phyloP scores from a whole-genome alignment of 2,329 filamentous ascomycete genomes.

The Chrysosporium keratinophilum region DNA sequence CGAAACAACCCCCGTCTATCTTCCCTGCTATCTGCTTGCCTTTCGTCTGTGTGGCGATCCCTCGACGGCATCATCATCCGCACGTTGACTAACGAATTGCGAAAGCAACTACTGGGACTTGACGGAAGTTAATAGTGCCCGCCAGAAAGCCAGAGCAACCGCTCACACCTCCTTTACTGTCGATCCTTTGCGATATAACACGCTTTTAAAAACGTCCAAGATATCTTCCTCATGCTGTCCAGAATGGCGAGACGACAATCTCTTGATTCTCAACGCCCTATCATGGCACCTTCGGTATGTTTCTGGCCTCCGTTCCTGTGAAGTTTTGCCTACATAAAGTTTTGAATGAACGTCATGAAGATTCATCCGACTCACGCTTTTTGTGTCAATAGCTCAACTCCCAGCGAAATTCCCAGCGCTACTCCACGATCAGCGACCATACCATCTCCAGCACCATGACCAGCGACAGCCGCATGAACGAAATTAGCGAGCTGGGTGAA shows the following conservation, averaged over 20 bases:
- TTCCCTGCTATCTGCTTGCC: background rate
- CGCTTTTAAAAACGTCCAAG: background rate
- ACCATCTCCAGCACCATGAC: slow-evolving; percentile 33
- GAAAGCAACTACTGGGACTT: background rate
- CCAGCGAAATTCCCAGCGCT: slow-evolving; percentile 44
- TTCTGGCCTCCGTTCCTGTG: slow-evolving; percentile 6
- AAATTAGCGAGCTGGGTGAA: slow-evolving; percentile 66
- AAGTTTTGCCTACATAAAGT: background rate
- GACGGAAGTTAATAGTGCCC: background rate
- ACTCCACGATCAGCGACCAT: slow-evolving; percentile 44
- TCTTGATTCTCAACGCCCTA: slow-evolving; percentile 46
- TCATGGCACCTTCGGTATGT: slow-evolving; percentile 46
- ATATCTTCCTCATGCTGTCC: slow-evolving; percentile 23
- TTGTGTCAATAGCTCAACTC: slow-evolving; percentile 28
- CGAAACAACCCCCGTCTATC: background rate
- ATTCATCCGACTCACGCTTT: background rate
- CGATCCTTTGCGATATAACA: background rate
- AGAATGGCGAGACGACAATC: slow-evolving; percentile 29
- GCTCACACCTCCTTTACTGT: background rate
- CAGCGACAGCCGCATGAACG: slow-evolving; percentile 46
- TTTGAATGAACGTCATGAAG: too few relatives aligned
- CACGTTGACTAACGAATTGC: background rate
- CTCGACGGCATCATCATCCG: background rate
- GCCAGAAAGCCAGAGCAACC: too few relatives aligned
- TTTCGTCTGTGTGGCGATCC: background rate